phyloP scores from a whole-genome alignment of 2,329 filamentous ascomycete genomes.

The Fusarium praegraminearum region DNA sequence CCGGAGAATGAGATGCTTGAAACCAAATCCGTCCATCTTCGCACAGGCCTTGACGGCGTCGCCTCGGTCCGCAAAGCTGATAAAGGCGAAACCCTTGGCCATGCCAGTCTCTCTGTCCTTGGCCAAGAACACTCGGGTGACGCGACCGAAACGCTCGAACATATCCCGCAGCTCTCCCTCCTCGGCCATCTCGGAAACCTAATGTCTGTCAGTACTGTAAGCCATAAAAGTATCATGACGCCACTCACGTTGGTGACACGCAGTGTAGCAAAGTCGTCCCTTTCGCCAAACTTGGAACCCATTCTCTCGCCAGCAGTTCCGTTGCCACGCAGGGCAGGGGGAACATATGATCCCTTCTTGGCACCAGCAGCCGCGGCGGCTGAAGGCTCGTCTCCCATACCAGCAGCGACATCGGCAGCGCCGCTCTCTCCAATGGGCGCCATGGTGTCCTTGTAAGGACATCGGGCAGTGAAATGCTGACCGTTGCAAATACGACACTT shows the following conservation, averaged over 20 bases:
- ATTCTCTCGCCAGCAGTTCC: slow-evolving; percentile 81
- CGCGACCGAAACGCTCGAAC: slow-evolving; percentile 97
- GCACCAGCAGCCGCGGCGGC: slow-evolving; percentile 57
- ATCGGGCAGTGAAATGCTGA: slow-evolving; percentile 99
- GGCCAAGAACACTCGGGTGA: slow-evolving; percentile 96
- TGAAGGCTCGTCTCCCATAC: slow-evolving; percentile 63
- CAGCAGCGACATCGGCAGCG: slow-evolving; percentile 66
- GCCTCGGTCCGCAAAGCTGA: slow-evolving; percentile 90
- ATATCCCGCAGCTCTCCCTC: slow-evolving; percentile 95
- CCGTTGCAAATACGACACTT: slow-evolving; percentile 99
- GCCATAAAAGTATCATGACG: neutral
- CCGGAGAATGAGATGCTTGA: slow-evolving; percentile 86
- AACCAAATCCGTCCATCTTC: slow-evolving; percentile 97
- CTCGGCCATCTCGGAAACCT: slow-evolving; percentile 98
- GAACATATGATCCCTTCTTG: slow-evolving; percentile 89
- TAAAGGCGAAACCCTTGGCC: slow-evolving; percentile 99
- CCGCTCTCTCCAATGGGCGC: slow-evolving; percentile 78
- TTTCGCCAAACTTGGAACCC: slow-evolving; percentile 88
- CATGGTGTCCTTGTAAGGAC: slow-evolving; percentile 99
- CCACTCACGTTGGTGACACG: slow-evolving; percentile 93
- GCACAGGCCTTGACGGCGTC: slow-evolving; percentile 94
- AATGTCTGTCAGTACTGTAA: slow-evolving; percentile 47
- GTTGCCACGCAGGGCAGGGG: slow-evolving; percentile 87
- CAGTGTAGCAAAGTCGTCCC: slow-evolving; percentile 95
- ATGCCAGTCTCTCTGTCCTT: slow-evolving; percentile 97